Evolutionary conservation across 257 asterid species (phyloP).

Genomic region (Ballota nigra): DNA sequence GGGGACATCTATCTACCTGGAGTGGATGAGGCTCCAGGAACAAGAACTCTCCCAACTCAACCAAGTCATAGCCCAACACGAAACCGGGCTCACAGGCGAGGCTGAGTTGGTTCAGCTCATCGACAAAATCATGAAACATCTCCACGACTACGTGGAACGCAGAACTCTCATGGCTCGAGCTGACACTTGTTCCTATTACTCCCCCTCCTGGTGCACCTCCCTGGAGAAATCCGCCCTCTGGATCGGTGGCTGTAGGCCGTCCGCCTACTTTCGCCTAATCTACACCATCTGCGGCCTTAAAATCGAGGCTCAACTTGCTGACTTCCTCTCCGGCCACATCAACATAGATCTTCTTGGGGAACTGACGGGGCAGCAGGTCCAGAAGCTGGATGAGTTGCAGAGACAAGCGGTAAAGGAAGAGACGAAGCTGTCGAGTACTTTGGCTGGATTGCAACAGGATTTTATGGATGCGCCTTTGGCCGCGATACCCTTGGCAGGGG

Average conservation of each 20-base stretch:
- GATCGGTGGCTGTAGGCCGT: slow-evolving; percentile 53
- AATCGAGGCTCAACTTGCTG: slow-evolving; percentile 27
- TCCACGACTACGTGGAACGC: slow-evolving; percentile 20
- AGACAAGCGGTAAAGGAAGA: slow-evolving; percentile 31
- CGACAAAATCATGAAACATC: slow-evolving; percentile 21
- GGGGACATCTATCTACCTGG: slow-evolving; percentile 22
- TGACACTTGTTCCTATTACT: slow-evolving; percentile 31
- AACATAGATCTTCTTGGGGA: slow-evolving; percentile 25
- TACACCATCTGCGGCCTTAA: slow-evolving; percentile 31
- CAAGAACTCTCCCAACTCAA: slow-evolving; percentile 38
- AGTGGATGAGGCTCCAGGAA: slow-evolving; percentile 36
- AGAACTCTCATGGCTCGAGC: slow-evolving; percentile 20
- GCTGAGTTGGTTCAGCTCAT: slow-evolving; percentile 19
- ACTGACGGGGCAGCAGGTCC: slow-evolving; percentile 31
- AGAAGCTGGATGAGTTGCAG: slow-evolving; percentile 37
- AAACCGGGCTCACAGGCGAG: not conserved
- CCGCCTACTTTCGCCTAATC: slow-evolving; percentile 32
- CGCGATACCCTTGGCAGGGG: not conserved
- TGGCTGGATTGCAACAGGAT: slow-evolving; percentile 41
- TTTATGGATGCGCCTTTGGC: slow-evolving; percentile 31
- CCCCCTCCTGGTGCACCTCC: slow-evolving; percentile 45
- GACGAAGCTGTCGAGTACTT: slow-evolving; percentile 21
- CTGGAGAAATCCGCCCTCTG: slow-evolving; percentile 42
- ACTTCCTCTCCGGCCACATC: slow-evolving; percentile 29
- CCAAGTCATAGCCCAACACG: slow-evolving; percentile 15